These are phyloP conservation scores for Rhizopus arrhizus DNA, from an alignment of 371 early-diverging fungal species.

Conservation along the genomic window DNA sequence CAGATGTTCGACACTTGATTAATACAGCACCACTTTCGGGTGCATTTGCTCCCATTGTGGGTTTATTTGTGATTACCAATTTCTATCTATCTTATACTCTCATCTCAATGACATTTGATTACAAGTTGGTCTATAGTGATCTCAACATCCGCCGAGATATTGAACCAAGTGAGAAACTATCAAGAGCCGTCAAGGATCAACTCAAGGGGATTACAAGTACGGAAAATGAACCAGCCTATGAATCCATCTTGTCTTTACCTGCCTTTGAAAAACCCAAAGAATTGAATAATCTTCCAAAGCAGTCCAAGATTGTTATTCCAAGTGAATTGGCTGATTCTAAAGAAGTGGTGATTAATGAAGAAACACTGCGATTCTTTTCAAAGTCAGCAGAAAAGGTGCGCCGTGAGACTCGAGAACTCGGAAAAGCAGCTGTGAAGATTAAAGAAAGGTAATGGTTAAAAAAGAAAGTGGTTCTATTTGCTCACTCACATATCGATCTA, in stretches of 20 bases:
- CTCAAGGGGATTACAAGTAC: conserved; percentile 11
- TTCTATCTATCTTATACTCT: conserved; percentile 46
- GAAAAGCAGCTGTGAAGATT: conserved; percentile 22
- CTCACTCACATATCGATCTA: background rate
- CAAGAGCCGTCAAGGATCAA: conserved; percentile 27
- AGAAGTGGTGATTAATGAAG: conserved; percentile 45
- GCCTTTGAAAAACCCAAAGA: conserved; percentile 31
- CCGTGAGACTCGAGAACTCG: conserved; percentile 24
- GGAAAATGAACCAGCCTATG: conserved; percentile 12
- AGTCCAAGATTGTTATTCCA: conserved; percentile 41
- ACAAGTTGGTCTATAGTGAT: conserved; percentile 28
- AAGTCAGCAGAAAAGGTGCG: conserved; percentile 32
- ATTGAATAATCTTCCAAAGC: conserved; percentile 25
- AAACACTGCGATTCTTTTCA: conserved; percentile 41
- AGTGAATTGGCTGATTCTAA: conserved; percentile 35
- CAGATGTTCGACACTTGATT: conserved; percentile 21
- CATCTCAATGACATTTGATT: conserved; percentile 32
- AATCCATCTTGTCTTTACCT: conserved; percentile 33
- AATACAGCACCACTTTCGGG: conserved; percentile 28
- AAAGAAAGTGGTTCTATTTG: background rate
- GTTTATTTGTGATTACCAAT: conserved; percentile 36
- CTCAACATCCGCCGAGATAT: conserved; percentile 27
- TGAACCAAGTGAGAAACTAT: conserved; percentile 1
- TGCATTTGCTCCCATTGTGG: conserved; percentile 36
- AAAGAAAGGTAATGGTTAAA: conserved; percentile 17